Evolutionary conservation across 2,329 filamentous ascomycete species (phyloP), one percentile per base, ranked within the genome.

Genomic region (Hyphodiscus sp.): DNA sequence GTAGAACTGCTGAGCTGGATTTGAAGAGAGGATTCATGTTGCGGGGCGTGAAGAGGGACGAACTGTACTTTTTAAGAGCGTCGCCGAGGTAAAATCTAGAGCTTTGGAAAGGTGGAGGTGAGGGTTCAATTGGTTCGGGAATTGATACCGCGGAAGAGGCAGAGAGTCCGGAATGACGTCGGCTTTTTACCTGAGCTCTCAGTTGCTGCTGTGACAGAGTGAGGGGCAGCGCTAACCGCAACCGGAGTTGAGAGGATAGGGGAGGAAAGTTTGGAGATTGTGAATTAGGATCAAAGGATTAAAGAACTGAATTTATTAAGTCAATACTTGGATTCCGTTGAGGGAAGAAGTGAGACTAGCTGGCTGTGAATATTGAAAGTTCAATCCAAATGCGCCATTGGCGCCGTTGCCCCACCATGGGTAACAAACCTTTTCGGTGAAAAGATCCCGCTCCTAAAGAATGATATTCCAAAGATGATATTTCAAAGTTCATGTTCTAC

Each of bases 21-120:
- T 56, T 58, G 47, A 59, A 57, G 47, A 65, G 49, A 44, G 44
- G 47, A 43, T 61, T 58, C 64, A 66, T 66, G n/a, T 41, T 59
- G 56, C 49, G 26, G 30, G 29, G 20, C 15, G 15, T 23, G 51
- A 8, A 41, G 23, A 47, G 15, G 7, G 20, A 16, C 26, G 43
- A 20, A 20, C 8, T n/a, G 33, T 18, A 45, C 19, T 50, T 50
- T 41, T 50, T 30, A 18, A 30, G 20, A 33, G 43, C 41, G 18
- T 45, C 46, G 44, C 45, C 46, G 33, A 52, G 48, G 42, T 23
- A 51, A 38, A 26, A 38, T 5, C 33, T 38, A n/a, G 33, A 38
- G 33, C 5, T 15, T 4, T 38, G 20, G 20, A 16, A 19, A 29
- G 13, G 2, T 9, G 26, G 13, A 13, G 19, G 45, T 30, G 45